Evolutionary conservation across 192 early-diverging fungal species (phyloP).

Genomic region (Phlyctochytrium arcticum): DNA sequence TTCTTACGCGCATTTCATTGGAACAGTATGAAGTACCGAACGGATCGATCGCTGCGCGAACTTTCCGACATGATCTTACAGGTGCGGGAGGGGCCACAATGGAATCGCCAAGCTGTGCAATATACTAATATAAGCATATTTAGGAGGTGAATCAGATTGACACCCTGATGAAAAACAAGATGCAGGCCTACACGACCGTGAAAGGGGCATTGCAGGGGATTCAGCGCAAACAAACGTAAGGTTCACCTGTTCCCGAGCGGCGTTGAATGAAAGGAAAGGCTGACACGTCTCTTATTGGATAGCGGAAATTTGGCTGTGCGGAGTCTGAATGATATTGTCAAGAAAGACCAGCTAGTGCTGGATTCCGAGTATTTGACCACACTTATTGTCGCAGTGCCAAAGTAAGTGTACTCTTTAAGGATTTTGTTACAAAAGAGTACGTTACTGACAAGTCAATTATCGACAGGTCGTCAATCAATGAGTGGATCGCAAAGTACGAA

Average conservation of each 20-base stretch:
- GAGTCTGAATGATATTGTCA: conserved; percentile 82
- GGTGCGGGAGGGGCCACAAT: too few species aligned
- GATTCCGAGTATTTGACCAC: conserved; percentile 95
- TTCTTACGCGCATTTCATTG: conserved; percentile 87
- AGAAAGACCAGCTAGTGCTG: conserved; percentile 83
- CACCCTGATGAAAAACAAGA: conserved; percentile 83
- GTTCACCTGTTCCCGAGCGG: neutral
- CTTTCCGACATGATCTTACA: conserved; percentile 74
- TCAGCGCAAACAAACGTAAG: conserved; percentile 78
- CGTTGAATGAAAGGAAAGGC: neutral
- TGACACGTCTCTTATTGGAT: neutral
- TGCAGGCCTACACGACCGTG: conserved; percentile 78
- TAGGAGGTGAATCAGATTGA: conserved; percentile 89
- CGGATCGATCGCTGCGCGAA: conserved; percentile 87
- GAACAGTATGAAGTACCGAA: conserved; percentile 96
- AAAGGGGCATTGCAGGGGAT: conserved; percentile 78
- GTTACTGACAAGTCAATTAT: neutral
- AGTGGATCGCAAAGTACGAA: conserved; percentile 89
- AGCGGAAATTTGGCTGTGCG: conserved; percentile 83
- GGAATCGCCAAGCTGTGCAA: neutral
- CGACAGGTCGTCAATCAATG: conserved; percentile 58
- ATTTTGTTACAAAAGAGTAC: conserved; percentile 1
- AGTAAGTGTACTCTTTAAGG: conserved; percentile 37
- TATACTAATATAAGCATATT: neutral
- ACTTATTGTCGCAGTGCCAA: conserved; percentile 91